Conservation (phyloP, 495 filamentous ascomycete genomes). For the Sabuloglossum arenarium region DNA sequence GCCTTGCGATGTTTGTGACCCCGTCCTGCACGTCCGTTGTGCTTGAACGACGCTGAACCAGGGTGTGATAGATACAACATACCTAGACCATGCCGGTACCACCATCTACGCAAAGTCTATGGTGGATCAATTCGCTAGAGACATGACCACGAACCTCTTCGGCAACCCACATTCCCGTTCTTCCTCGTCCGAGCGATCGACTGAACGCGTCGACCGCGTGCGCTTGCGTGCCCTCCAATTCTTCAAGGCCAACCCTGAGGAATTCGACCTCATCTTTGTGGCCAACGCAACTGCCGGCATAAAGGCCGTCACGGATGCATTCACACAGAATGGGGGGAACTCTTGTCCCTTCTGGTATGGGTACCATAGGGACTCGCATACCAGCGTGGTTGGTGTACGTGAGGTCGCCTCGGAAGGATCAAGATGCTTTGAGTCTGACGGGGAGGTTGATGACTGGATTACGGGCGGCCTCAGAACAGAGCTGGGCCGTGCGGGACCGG, state of each 20-base stretch:
- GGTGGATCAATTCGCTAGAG: conserved; percentile 33
- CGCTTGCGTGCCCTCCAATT: conserved; percentile 36
- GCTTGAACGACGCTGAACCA: neutral
- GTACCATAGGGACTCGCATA: conserved; percentile 56
- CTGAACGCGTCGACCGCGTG: conserved; percentile 35
- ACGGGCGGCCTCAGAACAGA: conserved; percentile 14
- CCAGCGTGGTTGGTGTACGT: conserved; percentile 48
- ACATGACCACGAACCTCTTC: conserved; percentile 36
- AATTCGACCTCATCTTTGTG: conserved; percentile 49
- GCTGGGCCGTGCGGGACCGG: conserved; percentile 4
- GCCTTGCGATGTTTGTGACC: neutral
- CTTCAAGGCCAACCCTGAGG: conserved; percentile 37
- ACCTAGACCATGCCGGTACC: conserved; percentile 61
- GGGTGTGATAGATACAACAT: conserved; percentile 20
- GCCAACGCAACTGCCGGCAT: conserved; percentile 53
- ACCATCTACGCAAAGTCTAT: conserved; percentile 47
- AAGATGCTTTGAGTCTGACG: conserved; percentile 39
- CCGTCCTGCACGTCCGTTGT: no score
- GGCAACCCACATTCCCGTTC: conserved; percentile 64
- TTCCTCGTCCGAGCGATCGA: conserved; percentile 37
- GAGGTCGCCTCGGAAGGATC: conserved; percentile 34
- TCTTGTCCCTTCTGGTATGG: conserved; percentile 42
- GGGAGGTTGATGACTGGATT: conserved; percentile 48
- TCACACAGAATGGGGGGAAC: conserved; percentile 26
- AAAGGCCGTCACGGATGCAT: conserved; percentile 45